Evolutionary conservation across 495 filamentous ascomycete genomes (phyloP).

Genomic region (Xylaria bambusicola): DNA sequence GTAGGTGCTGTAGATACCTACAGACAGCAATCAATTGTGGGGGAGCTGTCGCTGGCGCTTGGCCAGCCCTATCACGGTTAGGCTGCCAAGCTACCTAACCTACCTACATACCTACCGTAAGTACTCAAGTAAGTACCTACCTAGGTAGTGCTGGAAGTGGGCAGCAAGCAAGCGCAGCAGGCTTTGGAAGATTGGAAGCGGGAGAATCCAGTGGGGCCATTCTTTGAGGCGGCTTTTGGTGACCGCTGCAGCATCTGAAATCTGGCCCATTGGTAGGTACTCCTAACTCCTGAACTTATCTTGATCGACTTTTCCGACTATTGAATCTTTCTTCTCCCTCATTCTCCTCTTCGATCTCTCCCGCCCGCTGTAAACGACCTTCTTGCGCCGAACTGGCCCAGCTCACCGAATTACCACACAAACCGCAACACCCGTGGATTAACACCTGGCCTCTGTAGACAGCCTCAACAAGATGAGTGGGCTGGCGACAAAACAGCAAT

Average conservation of each 20-base stretch:
- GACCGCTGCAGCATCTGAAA: conserved; percentile 28
- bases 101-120: too few relatives aligned
- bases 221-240: conserved; percentile 26
- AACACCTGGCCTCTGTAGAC: conserved; percentile 43
- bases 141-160: too few relatives aligned
- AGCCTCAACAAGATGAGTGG: conserved; percentile 64
- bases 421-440: conserved; percentile 16
- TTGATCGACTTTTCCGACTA: not conserved
- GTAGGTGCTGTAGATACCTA: too few relatives aligned
- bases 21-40: conserved; percentile 15
- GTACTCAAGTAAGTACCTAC: too few relatives aligned
- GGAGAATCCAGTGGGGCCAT: conserved; percentile 10
- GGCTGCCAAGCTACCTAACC: too few relatives aligned
- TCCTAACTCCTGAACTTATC: conserved; percentile 29
- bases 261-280: too few relatives aligned
- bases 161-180: too few relatives aligned
- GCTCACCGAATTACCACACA: conserved; percentile 25
- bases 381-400: too few relatives aligned
- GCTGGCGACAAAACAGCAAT: conserved; percentile 87
- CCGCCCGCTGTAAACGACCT: too few relatives aligned
- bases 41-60: not conserved
- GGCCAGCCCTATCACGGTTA: conserved; percentile 5
- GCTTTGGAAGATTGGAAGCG: conserved; percentile 11
- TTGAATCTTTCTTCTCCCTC: not conserved
- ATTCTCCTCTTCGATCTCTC: not conserved